Percentiles rank a stretch among this genome's conserved stretches.
phyloP scores from a whole-genome alignment of 2,329 filamentous ascomycete species.

The Beauveria rudraprayagi region DNA sequence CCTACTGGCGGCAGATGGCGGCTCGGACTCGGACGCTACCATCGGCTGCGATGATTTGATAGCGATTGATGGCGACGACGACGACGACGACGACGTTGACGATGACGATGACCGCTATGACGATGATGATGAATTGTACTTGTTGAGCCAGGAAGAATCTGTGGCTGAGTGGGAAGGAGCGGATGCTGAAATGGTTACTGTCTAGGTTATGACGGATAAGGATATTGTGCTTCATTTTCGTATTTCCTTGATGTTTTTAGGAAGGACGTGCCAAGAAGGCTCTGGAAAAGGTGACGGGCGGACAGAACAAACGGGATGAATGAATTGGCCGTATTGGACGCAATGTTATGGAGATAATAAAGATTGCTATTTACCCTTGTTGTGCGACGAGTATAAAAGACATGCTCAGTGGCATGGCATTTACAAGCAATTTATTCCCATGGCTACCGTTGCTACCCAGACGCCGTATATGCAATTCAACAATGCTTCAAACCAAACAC shows the following conservation, averaged over 20 bases:
- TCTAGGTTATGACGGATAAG: not conserved
- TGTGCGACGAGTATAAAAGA: too few relatives aligned
- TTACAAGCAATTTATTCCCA: not conserved
- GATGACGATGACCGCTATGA: not conserved
- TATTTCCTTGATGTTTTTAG: not conserved
- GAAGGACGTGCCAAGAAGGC: not conserved
- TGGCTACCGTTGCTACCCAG: not conserved
- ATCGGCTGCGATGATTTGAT: slow-evolving; percentile 5
- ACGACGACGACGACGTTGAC: not conserved
- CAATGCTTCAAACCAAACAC: not conserved
- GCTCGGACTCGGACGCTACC: slow-evolving; percentile 1
- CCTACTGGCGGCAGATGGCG: slow-evolving; percentile 13
- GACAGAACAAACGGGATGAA: not conserved
- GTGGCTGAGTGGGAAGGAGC: not conserved
- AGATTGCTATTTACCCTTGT: not conserved
- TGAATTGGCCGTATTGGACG: too few relatives aligned
- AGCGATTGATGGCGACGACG: not conserved
- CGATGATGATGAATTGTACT: not conserved
- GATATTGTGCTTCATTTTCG: not conserved
- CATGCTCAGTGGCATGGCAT: too few relatives aligned
- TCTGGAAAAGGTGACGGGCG: not conserved
- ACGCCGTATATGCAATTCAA: slow-evolving; percentile 1
- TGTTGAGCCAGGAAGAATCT: not conserved
- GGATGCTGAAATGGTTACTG: not conserved
- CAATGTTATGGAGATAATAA: not conserved